These are phyloP conservation scores for Panicum hallii DNA, from an alignment of 202 grass and related monocot species.

Conservation along the genomic window DNA sequence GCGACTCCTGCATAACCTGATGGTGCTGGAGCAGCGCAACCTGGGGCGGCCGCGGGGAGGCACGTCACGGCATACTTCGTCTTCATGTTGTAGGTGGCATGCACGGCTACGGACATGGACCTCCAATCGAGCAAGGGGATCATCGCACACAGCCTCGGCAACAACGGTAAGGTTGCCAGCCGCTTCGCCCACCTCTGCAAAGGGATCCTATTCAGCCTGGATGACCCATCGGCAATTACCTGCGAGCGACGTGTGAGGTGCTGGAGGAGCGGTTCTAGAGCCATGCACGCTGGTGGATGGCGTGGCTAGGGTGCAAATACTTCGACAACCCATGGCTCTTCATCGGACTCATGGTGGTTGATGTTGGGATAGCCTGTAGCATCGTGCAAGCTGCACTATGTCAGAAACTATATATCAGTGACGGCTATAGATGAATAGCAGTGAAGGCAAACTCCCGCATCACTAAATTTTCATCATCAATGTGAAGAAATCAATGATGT, in stretches of 20 bases:
- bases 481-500: too few relatives aligned
- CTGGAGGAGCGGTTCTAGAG: constrained; percentile 27
- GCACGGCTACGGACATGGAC: neutral
- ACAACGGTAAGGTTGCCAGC: neutral
- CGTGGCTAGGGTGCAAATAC: constrained; percentile 24
- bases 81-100: constrained; percentile 39
- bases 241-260: neutral
- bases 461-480: too few relatives aligned
- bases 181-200: constrained; percentile 33
- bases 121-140: neutral
- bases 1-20: constrained; percentile 37
- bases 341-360: neutral
- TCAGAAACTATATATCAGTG: too few relatives aligned
- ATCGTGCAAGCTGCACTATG: constrained; percentile 11
- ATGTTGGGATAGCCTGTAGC: neutral
- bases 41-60: neutral
- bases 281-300: neutral
- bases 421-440: too few relatives aligned
- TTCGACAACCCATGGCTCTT: constrained; percentile 37
- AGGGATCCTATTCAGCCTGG: neutral
- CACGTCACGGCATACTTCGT: constrained; percentile 37
- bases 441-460: too few relatives aligned
- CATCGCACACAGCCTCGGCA: constrained; percentile 20
- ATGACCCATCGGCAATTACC: neutral
- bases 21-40: constrained; percentile 42